A percentile compares a stretch with the other conserved stretches of the same genome.
phyloP scores from a whole-genome alignment of 23 red algal genomes.

The Gracilaria domingensis region DNA sequence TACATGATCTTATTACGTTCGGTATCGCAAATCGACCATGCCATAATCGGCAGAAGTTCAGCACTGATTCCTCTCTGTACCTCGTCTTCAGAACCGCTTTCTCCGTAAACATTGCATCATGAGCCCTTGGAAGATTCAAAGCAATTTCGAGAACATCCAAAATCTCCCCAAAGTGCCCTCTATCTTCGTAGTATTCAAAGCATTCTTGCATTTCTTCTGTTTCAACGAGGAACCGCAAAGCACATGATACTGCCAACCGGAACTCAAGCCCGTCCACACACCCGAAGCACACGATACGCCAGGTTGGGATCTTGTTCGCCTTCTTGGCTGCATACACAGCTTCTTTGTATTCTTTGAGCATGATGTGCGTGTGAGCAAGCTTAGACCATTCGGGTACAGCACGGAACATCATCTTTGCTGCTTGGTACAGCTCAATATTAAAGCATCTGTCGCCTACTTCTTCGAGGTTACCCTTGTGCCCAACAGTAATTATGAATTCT shows the following conservation, averaged over 20 bases:
- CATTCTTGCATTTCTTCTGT: constrained; percentile 90
- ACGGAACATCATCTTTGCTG: constrained; percentile 90
- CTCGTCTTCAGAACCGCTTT: constrained; percentile 84
- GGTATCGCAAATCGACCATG: constrained; percentile 76
- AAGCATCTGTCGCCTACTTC: constrained; percentile 96
- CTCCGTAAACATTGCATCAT: constrained; percentile 93
- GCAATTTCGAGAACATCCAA: constrained; percentile 83
- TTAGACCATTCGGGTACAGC: constrained; percentile 72
- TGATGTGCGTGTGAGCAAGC: constrained; percentile 84
- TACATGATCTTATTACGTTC: constrained; percentile 76
- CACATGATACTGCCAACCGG: constrained; percentile 51
- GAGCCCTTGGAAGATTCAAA: constrained; percentile 80
- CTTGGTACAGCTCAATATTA: constrained; percentile 76
- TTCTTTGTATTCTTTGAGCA: constrained; percentile 84
- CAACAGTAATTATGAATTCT: constrained; percentile 79
- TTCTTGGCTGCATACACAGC: constrained; percentile 94
- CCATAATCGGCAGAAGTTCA: constrained; percentile 92
- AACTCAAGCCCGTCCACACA: constrained; percentile 93
- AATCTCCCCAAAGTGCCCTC: constrained; percentile 87
- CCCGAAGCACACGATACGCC: constrained; percentile 96
- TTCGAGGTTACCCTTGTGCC: constrained; percentile 88
- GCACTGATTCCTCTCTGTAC: constrained; percentile 81
- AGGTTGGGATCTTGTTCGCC: constrained; percentile 86
- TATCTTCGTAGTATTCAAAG: constrained; percentile 88
- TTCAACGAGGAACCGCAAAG: constrained; percentile 90